Conservation (phyloP, 805 yeast species). For the Yamadazyma olivae region DNA sequence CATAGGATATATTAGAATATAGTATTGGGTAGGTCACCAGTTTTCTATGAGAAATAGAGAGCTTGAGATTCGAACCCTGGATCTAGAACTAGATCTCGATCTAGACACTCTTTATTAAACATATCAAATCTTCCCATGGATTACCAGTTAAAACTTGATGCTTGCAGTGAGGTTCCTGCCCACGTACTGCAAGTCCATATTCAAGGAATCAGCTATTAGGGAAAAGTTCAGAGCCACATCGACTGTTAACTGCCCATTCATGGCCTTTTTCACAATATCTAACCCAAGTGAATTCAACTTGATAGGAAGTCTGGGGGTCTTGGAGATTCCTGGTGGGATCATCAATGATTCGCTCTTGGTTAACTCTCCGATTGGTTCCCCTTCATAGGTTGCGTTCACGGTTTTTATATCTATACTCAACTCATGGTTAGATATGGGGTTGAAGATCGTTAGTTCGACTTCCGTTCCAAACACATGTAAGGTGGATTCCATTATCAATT, state of each 20-base stretch:
- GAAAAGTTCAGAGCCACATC: conserved; percentile 37
- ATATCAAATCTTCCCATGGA: too few species aligned
- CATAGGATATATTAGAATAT: too few species aligned
- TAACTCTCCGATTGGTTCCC: conserved; percentile 44
- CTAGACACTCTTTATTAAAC: too few species aligned
- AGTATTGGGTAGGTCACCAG: too few species aligned
- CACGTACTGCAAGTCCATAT: conserved; percentile 1
- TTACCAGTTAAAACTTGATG: conserved; percentile 4
- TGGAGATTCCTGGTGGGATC: conserved; percentile 52
- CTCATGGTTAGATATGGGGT: conserved; percentile 51
- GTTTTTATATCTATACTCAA: conserved; percentile 38
- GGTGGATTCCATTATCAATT: conserved; percentile 45
- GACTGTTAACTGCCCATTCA: conserved; percentile 49
- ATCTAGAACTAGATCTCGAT: too few species aligned
- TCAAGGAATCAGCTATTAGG: neutral
- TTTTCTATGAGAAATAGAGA: too few species aligned
- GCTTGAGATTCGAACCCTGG: too few species aligned
- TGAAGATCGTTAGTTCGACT: conserved; percentile 50
- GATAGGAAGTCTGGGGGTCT: conserved; percentile 50
- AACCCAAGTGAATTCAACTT: conserved; percentile 44
- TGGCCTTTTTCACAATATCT: conserved; percentile 46
- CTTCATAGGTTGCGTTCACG: conserved; percentile 50
- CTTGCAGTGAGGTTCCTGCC: conserved; percentile 1
- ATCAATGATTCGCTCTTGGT: conserved; percentile 36
- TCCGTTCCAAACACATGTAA: conserved; percentile 56